These are phyloP conservation scores for Plasmopara halstedii DNA, from an alignment of 352 stramenopile species.

Conservation along the genomic window DNA sequence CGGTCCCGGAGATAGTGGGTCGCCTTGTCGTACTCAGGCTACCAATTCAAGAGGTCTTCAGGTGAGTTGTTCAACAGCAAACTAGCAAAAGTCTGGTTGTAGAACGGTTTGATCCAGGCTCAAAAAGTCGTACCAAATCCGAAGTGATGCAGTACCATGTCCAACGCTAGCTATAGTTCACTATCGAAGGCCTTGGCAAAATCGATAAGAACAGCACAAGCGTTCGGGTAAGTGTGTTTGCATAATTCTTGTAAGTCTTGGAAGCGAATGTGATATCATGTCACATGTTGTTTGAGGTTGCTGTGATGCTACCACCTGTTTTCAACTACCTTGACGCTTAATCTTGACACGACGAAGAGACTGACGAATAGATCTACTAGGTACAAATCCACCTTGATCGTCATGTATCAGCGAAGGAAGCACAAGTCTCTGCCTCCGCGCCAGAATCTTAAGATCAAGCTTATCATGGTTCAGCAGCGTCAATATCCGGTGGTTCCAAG, in stretches of 20 bases:
- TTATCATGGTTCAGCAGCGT: conserved; percentile 13
- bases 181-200: conserved; percentile 6
- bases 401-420: conserved; percentile 2
- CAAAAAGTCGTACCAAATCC: too few relatives aligned
- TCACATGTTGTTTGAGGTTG: too few relatives aligned
- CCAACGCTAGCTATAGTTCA: too few relatives aligned
- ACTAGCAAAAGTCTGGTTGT: conserved; percentile 1
- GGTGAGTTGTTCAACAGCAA: conserved; percentile 10
- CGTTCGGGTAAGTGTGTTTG: not conserved
- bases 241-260: conserved; percentile 2
- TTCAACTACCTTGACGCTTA: too few relatives aligned
- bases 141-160: too few relatives aligned
- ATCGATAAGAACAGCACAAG: conserved; percentile 3
- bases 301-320: too few relatives aligned
- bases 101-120: conserved; percentile 6
- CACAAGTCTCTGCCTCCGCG: not conserved
- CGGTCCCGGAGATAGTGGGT: conserved; percentile 10
- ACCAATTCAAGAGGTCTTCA: not conserved
- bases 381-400: conserved; percentile 10
- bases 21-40: conserved; percentile 12
- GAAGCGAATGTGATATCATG: too few relatives aligned
- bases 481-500: conserved; percentile 4
- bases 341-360: too few relatives aligned
- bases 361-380: conserved; percentile 1
- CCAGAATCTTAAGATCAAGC: conserved; percentile 2